Percentiles rank a stretch among this genome's conserved stretches.
phyloP scores from a whole-genome alignment of 1,284 basidiomycete species.

The Hemileccinum hortonii region DNA sequence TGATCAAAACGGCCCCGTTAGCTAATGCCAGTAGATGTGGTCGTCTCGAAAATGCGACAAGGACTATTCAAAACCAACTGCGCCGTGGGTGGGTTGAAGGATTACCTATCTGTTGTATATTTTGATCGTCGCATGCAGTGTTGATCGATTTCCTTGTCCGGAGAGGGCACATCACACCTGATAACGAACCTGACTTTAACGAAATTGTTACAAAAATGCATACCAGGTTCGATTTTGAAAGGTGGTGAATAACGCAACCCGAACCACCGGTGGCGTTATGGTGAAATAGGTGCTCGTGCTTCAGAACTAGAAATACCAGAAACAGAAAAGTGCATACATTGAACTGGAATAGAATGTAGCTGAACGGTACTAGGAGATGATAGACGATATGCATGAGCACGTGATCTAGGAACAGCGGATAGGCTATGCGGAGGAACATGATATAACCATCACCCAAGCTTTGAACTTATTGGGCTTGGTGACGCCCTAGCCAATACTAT shows the following conservation, averaged over 20 bases:
- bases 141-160: slow-evolving; percentile 84
- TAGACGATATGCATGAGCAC: not conserved
- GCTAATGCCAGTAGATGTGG: slow-evolving; percentile 57
- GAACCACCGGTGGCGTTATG: not conserved
- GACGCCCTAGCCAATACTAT: too few species aligned
- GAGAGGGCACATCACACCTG: slow-evolving; percentile 72
- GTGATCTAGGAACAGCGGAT: not conserved
- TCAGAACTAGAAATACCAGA: too few species aligned
- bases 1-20: slow-evolving; percentile 26
- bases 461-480: too few species aligned
- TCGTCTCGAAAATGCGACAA: slow-evolving; percentile 56
- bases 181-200: slow-evolving; percentile 73
- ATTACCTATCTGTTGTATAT: not conserved
- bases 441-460: too few species aligned
- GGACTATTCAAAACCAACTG: slow-evolving; percentile 88
- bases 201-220: slow-evolving; percentile 74
- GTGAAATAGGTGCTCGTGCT: not conserved
- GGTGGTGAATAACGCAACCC: slow-evolving; percentile 42
- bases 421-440: too few species aligned
- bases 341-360: too few species aligned
- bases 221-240: slow-evolving; percentile 60
- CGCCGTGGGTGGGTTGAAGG: slow-evolving; percentile 53
- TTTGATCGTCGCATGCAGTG: slow-evolving; percentile 43
- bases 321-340: too few species aligned
- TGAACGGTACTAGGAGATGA: too few species aligned